phyloP scores from a whole-genome alignment of 2,329 filamentous ascomycete genomes.

The Leptographium procerum region DNA sequence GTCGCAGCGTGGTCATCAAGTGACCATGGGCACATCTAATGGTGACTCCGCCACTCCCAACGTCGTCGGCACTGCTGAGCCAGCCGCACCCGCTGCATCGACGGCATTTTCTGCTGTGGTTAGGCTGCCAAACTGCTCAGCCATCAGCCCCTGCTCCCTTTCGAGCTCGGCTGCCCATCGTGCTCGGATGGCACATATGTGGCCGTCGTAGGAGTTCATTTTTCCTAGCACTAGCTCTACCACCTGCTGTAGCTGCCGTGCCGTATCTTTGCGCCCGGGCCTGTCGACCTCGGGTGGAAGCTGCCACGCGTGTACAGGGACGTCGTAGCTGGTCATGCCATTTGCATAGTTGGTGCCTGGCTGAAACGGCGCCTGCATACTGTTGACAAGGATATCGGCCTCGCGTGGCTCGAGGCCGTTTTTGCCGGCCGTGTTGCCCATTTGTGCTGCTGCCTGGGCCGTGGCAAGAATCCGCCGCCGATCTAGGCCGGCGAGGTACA shows the following conservation, averaged over 20 bases:
- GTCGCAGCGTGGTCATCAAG: neutral
- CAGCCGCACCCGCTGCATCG: neutral
- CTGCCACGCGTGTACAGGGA: conserved; percentile 6
- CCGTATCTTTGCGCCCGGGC: conserved; percentile 4
- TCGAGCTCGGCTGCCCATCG: conserved; percentile 13
- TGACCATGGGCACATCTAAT: neutral
- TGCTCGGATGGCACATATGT: conserved; percentile 14
- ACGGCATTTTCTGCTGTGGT: neutral
- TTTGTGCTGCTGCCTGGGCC: neutral
- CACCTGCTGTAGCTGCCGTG: conserved; percentile 12
- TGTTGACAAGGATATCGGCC: conserved; percentile 16
- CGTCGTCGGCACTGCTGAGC: neutral
- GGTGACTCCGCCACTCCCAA: neutral
- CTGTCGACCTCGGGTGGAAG: conserved; percentile 1
- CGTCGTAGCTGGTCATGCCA: conserved; percentile 9
- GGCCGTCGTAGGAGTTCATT: conserved; percentile 13
- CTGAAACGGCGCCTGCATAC: conserved; percentile 16
- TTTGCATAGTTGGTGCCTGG: conserved; percentile 13
- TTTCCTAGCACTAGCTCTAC: conserved; percentile 12
- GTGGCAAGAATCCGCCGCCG: conserved; percentile 17
- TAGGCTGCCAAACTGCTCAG: conserved; percentile 9
- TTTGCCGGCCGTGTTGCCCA: neutral
- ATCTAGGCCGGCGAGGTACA: conserved; percentile 23
- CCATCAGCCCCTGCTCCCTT: conserved; percentile 15
- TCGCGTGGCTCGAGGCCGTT: conserved; percentile 5